A percentile compares a stretch with the other conserved stretches of the same genome.
phyloP scores from a whole-genome alignment of 192 early-diverging fungal genomes.

The Coemansia sp. region DNA sequence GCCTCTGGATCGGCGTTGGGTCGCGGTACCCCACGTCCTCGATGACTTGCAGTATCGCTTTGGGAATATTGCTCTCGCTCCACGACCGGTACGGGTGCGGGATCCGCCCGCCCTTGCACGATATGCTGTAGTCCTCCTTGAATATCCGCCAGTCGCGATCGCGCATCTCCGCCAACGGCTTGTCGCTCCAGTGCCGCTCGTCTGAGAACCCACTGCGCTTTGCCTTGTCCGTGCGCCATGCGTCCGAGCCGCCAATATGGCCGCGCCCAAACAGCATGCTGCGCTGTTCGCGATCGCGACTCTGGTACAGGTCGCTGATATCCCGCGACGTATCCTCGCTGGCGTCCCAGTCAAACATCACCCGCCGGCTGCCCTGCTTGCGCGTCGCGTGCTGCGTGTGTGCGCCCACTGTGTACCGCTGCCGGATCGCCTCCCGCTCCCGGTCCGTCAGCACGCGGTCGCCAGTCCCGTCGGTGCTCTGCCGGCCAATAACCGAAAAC shows the following conservation, averaged over 20 bases:
- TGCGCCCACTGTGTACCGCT: conserved; percentile 85
- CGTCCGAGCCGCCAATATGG: conserved; percentile 4
- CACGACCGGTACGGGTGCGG: conserved; percentile 89
- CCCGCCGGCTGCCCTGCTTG: conserved; percentile 85
- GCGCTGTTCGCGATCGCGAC: conserved; percentile 60
- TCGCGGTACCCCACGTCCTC: conserved; percentile 84
- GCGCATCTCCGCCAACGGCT: conserved; percentile 84
- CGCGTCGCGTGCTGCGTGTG: conserved; percentile 62
- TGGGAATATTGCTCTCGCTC: conserved; percentile 77
- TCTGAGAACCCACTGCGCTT: conserved; percentile 58
- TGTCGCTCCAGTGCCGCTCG: conserved; percentile 95
- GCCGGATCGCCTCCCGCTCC: conserved; percentile 65
- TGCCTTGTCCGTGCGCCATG: neutral
- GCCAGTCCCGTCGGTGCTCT: conserved; percentile 36
- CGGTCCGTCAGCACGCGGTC: conserved; percentile 53
- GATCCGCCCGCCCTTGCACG: conserved; percentile 89
- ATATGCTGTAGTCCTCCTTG: conserved; percentile 96
- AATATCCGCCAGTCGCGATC: conserved; percentile 99
- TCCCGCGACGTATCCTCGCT: conserved; percentile 94
- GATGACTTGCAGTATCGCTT: conserved; percentile 72
- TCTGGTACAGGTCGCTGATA: conserved; percentile 86
- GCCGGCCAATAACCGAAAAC: conserved; percentile 24
- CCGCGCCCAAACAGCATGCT: conserved; percentile 80
- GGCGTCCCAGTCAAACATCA: conserved; percentile 98
- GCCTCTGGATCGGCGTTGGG: conserved; percentile 96